Evolutionary conservation across 208 protist species (phyloP).

Genomic region (Trypanosoma theileri): DNA sequence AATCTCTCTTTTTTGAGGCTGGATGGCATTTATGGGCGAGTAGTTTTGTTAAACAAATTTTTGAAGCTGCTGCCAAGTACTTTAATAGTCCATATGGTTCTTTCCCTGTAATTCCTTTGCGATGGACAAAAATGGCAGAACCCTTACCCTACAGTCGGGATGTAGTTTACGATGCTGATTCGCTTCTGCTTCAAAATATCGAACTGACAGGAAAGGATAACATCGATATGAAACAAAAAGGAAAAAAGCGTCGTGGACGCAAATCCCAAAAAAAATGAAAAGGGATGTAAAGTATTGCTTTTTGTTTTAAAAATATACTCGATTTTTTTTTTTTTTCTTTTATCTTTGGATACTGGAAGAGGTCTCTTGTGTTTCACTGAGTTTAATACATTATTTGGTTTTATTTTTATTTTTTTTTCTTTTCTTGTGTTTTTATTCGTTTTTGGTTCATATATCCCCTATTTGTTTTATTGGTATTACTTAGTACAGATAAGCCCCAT

Average conservation of each 20-base stretch:
- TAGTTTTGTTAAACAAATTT: conserved; percentile 48
- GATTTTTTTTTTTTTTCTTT: background rate
- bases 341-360: background rate
- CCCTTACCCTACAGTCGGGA: conserved; percentile 36
- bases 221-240: conserved; percentile 20
- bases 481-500: conserved; percentile 31
- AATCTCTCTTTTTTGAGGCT: conserved; percentile 31
- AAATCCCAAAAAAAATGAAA: conserved; percentile 1
- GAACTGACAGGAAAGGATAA: conserved; percentile 35
- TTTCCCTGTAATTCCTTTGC: conserved; percentile 41
- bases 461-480: background rate
- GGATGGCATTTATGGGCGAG: conserved; percentile 25
- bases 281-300: conserved; percentile 7
- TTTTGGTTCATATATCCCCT: conserved; percentile 1
- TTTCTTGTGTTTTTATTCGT: conserved; percentile 17
- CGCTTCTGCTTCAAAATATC: conserved; percentile 43
- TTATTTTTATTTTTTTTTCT: conserved; percentile 1
- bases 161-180: conserved; percentile 43
- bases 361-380: no score
- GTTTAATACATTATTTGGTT: background rate
- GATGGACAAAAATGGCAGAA: conserved; percentile 35
- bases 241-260: conserved; percentile 17
- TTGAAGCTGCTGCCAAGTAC: conserved; percentile 45
- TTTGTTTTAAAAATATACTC: background rate
- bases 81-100: conserved; percentile 40